phyloP scores from a whole-genome alignment of 208 protist genomes.

The Acanthamoeba triangularis region DNA sequence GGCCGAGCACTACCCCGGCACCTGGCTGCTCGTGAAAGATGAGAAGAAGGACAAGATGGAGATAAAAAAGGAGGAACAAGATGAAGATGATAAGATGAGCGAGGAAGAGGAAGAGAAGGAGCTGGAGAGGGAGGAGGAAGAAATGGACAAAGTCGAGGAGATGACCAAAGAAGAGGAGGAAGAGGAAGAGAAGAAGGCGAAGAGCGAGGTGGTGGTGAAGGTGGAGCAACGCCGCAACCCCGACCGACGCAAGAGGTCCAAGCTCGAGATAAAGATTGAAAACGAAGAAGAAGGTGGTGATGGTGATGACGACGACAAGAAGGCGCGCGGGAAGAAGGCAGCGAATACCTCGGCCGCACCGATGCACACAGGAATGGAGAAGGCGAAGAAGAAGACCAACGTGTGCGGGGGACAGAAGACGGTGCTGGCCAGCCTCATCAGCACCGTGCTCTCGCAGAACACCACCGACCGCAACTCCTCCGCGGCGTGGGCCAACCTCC shows the following conservation, averaged over 20 bases:
- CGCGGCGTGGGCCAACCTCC: neutral
- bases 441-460: slow-evolving; percentile 47
- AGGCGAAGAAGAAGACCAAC: neutral
- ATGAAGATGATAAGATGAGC: neutral
- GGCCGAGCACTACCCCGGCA: neutral
- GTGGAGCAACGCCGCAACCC: neutral
- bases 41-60: neutral
- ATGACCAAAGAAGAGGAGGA: neutral
- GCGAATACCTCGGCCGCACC: neutral
- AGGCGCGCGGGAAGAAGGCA: neutral
- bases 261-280: neutral
- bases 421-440: slow-evolving; percentile 14
- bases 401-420: slow-evolving; percentile 41
- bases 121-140: neutral
- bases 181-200: neutral
- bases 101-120: neutral
- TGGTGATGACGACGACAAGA: neutral
- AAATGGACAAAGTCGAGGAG: neutral
- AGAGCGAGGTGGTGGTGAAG: neutral
- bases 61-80: no score
- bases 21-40: neutral
- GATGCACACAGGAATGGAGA: neutral
- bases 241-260: neutral
- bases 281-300: neutral
- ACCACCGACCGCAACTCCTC: slow-evolving; percentile 49